Percentiles rank a stretch among this genome's conserved stretches.
These are phyloP conservation scores for Lachnellula occidentalis DNA, from an alignment of 2,329 filamentous ascomycete species.

Conservation along the genomic window DNA sequence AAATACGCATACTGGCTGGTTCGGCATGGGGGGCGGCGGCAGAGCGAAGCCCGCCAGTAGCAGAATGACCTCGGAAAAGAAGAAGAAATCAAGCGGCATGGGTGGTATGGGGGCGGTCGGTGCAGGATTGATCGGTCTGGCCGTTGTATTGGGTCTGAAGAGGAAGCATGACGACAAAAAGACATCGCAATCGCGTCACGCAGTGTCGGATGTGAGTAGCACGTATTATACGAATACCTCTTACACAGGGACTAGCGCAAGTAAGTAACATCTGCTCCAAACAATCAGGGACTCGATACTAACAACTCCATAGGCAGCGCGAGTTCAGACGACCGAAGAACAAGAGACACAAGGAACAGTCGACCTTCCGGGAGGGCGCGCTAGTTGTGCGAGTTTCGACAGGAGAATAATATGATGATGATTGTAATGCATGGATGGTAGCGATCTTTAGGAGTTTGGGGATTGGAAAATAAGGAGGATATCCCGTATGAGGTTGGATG, in stretches of 20 bases:
- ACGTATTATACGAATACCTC: constrained; percentile 28
- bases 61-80: constrained; percentile 39
- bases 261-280: constrained; percentile 20
- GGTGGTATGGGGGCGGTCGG: constrained; percentile 46
- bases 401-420: not conserved
- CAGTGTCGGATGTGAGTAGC: constrained; percentile 24
- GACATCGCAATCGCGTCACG: constrained; percentile 8
- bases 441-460: not conserved
- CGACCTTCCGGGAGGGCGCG: constrained; percentile 4
- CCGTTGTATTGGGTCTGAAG: constrained; percentile 29
- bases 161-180: constrained; percentile 25
- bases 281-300: constrained; percentile 4
- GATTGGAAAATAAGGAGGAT: not conserved
- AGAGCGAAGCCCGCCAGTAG: constrained; percentile 34
- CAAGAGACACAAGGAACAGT: constrained; percentile 18
- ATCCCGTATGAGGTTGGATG: not conserved
- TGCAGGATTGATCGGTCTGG: constrained; percentile 27
- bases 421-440: not conserved
- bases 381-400: not conserved
- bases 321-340: constrained; percentile 30
- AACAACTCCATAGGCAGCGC: constrained; percentile 23
- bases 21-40: constrained; percentile 37
- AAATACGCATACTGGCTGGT: constrained; percentile 45
- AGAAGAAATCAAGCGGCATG: constrained; percentile 46
- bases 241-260: constrained; percentile 30